Conservation (phyloP, 139 green algal genomes). For the Chara braunii region DNA sequence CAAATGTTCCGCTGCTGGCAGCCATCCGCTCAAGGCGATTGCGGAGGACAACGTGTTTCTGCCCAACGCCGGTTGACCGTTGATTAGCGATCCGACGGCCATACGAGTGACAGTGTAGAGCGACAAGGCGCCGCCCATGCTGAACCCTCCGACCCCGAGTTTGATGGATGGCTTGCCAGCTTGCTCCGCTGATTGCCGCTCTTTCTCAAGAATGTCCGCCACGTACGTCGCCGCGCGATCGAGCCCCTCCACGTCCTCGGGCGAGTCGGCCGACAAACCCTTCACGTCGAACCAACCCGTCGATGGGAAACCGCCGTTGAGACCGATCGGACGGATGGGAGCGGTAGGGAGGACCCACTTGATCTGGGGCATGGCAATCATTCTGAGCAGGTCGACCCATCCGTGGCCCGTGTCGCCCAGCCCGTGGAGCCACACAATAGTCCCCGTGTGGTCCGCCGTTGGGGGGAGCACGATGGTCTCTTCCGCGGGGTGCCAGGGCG, state of each 20-base stretch:
- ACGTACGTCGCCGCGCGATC: conserved; percentile 21
- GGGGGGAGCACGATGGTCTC: conserved; percentile 17
- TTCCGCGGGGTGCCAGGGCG: too few relatives aligned
- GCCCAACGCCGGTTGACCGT: neutral
- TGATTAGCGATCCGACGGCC: conserved; percentile 4
- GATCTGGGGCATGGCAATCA: conserved; percentile 9
- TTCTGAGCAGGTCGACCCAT: neutral
- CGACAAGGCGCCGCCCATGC: conserved; percentile 19
- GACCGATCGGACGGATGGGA: conserved; percentile 9
- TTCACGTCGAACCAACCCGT: conserved; percentile 34
- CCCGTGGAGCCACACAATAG: conserved; percentile 31
- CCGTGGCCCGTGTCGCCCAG: conserved; percentile 18
- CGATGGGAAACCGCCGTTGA: conserved; percentile 29
- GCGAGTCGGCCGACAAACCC: neutral
- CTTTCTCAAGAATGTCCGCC: neutral
- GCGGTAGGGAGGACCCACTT: conserved; percentile 34
- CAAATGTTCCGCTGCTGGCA: conserved; percentile 12
- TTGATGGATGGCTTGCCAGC: neutral
- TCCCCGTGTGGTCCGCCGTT: conserved; percentile 21
- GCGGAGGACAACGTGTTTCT: neutral
- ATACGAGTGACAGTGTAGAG: conserved; percentile 22
- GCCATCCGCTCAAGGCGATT: conserved; percentile 19
- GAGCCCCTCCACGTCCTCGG: conserved; percentile 19
- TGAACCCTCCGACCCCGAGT: conserved; percentile 25
- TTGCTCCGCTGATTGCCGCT: neutral